Evolutionary conservation across 2,329 filamentous ascomycete species (phyloP).

Genomic region (Clonostachys rhizophaga): DNA sequence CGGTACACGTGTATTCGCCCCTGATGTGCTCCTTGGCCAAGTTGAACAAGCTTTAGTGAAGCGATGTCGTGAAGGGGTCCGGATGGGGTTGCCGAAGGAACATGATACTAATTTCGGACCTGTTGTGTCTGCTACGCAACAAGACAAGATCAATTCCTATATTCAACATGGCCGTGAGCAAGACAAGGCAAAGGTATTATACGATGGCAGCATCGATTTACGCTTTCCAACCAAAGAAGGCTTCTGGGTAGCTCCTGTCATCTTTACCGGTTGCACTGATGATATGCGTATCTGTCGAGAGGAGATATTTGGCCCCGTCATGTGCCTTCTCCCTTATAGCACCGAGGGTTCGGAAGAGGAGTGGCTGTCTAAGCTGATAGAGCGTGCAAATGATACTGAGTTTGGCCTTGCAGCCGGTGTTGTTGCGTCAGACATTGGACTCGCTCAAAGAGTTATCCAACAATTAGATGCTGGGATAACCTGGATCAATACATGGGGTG

Average conservation of each 20-base stretch:
- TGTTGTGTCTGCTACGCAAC: conserved; percentile 69
- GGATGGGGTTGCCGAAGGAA: conserved; percentile 70
- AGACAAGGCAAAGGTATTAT: conserved; percentile 71
- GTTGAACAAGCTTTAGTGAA: conserved; percentile 65
- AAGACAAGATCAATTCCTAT: conserved; percentile 73
- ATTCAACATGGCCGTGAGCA: conserved; percentile 69
- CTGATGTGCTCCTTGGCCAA: conserved; percentile 53
- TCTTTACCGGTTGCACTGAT: conserved; percentile 84
- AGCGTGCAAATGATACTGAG: conserved; percentile 70
- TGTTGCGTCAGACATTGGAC: conserved; percentile 70
- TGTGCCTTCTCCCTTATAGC: conserved; percentile 73
- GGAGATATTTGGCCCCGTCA: conserved; percentile 87
- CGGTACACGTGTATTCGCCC: conserved; percentile 83
- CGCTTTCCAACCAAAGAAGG: conserved; percentile 50
- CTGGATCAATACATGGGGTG: conserved; percentile 94
- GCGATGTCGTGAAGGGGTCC: conserved; percentile 58
- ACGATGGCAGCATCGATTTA: conserved; percentile 60
- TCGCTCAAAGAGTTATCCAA: conserved; percentile 67
- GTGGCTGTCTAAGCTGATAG: conserved; percentile 62
- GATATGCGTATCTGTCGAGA: conserved; percentile 74
- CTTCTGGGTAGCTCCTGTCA: conserved; percentile 80
- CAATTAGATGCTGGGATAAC: conserved; percentile 80
- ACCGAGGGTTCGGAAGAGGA: conserved; percentile 14
- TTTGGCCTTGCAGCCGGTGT: conserved; percentile 81
- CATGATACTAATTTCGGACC: conserved; percentile 77